Evolutionary conservation across 148 eudicot species (phyloP), one percentile per base, ranked within the genome.

Genomic region (Camellia lanceoleosa): DNA sequence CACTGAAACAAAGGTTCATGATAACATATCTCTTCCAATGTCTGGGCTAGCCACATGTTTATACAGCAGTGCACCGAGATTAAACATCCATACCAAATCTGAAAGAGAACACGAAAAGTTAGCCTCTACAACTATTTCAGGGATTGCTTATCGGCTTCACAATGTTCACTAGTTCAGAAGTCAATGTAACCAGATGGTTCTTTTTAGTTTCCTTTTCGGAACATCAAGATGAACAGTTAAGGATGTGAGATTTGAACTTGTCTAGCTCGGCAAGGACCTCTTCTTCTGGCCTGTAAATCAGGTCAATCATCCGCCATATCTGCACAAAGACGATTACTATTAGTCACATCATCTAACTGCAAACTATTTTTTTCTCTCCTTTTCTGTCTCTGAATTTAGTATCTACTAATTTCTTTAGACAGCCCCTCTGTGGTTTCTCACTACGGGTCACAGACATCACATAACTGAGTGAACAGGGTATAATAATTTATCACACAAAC

Each of bases 271-370:
- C 83, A 2, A 93, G 78, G 71, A 93, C 99, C 87, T 96, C 99
- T 2, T 89, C 94, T 80, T 92, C 91, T 6, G 98, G 92, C 82
- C 97, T 90, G 88, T 96, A 92, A 44, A 96, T 85, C 80, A 96
- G 75, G 84, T 93, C 99, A 19, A 92, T 92, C 84, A 96, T 87
- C 71, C 98, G 90, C 99, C 99, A 96, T 41, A 96, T 92, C 99
- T 95, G 94, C 91, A 89, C 52, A 41, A 62, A 85, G 47, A 74
- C 41, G n/a, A 19, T 18, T 20, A 60, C 18, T 19, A 3, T 18
- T 3, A 61, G 23, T 16, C 6, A 2, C 64, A 16, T 61, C 64
- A 16, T 15, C 20, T 61, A 61, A 20, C 62, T 14, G 2, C 3
- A 59, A 59, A 55, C 12, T 7, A 12, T 2, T 12, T 8, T 7